phyloP scores from a whole-genome alignment of 1,284 basidiomycete species.

The Cryptococcus depauperatus region DNA sequence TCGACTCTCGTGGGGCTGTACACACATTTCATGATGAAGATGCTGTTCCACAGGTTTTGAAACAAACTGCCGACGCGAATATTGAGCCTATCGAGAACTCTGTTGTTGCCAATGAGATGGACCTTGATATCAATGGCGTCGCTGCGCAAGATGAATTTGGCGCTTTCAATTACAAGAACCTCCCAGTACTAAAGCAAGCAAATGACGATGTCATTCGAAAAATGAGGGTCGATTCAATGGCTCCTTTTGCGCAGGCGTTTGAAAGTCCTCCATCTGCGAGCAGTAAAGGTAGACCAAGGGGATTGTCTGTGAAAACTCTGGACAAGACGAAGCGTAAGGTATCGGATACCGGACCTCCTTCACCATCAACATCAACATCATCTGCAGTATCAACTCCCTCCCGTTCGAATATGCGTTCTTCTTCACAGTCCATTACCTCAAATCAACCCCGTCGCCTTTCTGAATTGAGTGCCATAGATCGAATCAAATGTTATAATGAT shows the following conservation, averaged over 20 bases:
- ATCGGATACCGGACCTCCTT: constrained; percentile 44
- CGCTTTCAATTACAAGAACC: constrained; percentile 95
- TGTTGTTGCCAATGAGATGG: constrained; percentile 45
- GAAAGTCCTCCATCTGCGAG: constrained; percentile 14
- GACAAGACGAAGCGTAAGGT: constrained; percentile 12
- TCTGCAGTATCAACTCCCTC: constrained; percentile 88
- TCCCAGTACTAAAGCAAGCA: constrained; percentile 92
- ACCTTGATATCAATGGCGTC: constrained; percentile 44
- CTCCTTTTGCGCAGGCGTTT: constrained; percentile 21
- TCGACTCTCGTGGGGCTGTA: constrained; percentile 74
- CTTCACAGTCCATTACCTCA: constrained; percentile 50
- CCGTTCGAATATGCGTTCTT: constrained; percentile 58
- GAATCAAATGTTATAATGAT: constrained; percentile 67
- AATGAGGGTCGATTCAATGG: constrained; percentile 51
- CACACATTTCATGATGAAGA: constrained; percentile 37
- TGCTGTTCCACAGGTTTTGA: constrained; percentile 77
- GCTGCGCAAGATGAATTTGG: constrained; percentile 73
- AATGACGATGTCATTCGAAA: constrained; percentile 98
- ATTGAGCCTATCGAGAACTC: constrained; percentile 2
- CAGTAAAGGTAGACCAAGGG: constrained; percentile 21
- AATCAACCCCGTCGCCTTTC: constrained; percentile 61
- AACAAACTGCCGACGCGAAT: constrained; percentile 30
- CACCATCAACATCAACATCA: constrained; percentile 84
- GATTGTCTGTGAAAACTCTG: constrained; percentile 21
- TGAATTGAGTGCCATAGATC: constrained; percentile 72